phyloP scores from a whole-genome alignment of 1,139 yeast genomes.

The Cylindricascospora bacillispora region DNA sequence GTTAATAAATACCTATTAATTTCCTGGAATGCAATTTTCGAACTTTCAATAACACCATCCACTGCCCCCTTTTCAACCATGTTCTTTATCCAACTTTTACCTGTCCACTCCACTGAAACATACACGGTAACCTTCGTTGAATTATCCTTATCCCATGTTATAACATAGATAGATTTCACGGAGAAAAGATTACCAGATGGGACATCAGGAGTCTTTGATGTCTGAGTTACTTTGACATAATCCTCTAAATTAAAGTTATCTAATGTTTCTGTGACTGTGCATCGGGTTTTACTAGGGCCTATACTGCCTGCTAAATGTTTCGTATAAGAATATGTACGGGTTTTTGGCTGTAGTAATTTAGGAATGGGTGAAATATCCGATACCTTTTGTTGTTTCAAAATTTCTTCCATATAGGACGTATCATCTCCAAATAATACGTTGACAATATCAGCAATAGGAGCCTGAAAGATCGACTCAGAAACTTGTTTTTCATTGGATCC shows the following conservation, averaged over 20 bases:
- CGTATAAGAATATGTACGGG: slow-evolving; percentile 52
- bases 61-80: slow-evolving; percentile 53
- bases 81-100: slow-evolving; percentile 34
- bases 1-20: slow-evolving; percentile 26
- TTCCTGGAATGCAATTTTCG: slow-evolving; percentile 35
- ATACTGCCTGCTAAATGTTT: slow-evolving; percentile 76
- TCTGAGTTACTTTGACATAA: slow-evolving; percentile 47
- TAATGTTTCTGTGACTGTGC: slow-evolving; percentile 59
- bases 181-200: slow-evolving; percentile 81
- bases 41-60: slow-evolving; percentile 49
- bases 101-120: slow-evolving; percentile 66
- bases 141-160: slow-evolving; percentile 67
- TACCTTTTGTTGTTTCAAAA: slow-evolving; percentile 57
- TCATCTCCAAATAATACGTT: slow-evolving; percentile 63
- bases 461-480: slow-evolving; percentile 46
- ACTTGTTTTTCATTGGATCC: slow-evolving; percentile 51
- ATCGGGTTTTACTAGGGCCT: slow-evolving; percentile 88
- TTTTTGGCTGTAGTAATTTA: slow-evolving; percentile 30
- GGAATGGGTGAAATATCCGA: slow-evolving; percentile 50
- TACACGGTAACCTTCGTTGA: slow-evolving; percentile 56
- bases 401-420: slow-evolving; percentile 36
- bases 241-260: slow-evolving; percentile 47
- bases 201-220: slow-evolving; percentile 82
- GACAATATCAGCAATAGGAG: slow-evolving; percentile 72
- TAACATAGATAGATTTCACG: slow-evolving; percentile 47